Conservation (phyloP, 148 eudicot genomes). For the Polygonum maritimum region DNA sequence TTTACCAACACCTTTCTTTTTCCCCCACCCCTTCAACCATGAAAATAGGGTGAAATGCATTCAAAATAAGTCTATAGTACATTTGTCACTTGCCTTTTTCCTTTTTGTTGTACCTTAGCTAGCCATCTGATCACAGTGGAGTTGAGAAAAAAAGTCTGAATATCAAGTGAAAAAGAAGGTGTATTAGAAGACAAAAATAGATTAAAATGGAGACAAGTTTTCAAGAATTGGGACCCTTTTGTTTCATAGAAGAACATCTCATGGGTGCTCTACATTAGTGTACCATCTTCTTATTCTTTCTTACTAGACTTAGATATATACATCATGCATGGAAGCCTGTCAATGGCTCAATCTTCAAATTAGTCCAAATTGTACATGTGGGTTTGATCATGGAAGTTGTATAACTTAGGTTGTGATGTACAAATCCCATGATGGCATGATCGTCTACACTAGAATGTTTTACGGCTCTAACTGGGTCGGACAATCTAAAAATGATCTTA, state of each 20-base stretch:
- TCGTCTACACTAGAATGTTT: too few relatives aligned
- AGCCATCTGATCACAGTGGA: neutral
- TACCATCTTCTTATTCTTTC: neutral
- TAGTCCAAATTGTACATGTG: neutral
- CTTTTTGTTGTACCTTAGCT: neutral
- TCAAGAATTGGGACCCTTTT: neutral
- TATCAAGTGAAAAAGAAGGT: neutral
- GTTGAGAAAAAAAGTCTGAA: neutral
- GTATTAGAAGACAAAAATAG: neutral
- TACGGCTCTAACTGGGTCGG: too few relatives aligned
- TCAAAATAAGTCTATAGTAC: neutral
- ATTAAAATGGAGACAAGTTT: neutral
- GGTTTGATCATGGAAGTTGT: neutral
- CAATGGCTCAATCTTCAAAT: too few relatives aligned
- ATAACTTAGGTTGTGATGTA: neutral
- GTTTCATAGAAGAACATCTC: neutral
- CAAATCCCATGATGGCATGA: neutral
- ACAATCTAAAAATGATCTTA: too few relatives aligned
- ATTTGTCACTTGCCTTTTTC: neutral
- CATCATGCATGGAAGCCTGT: too few relatives aligned
- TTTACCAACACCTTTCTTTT: neutral
- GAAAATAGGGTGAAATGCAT: conserved; percentile 4
- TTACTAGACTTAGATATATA: neutral
- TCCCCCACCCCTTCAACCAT: neutral
- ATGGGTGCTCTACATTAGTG: neutral